Evolutionary conservation across 2,329 filamentous ascomycete species (phyloP).

Genomic region (Hysterium pulicare): DNA sequence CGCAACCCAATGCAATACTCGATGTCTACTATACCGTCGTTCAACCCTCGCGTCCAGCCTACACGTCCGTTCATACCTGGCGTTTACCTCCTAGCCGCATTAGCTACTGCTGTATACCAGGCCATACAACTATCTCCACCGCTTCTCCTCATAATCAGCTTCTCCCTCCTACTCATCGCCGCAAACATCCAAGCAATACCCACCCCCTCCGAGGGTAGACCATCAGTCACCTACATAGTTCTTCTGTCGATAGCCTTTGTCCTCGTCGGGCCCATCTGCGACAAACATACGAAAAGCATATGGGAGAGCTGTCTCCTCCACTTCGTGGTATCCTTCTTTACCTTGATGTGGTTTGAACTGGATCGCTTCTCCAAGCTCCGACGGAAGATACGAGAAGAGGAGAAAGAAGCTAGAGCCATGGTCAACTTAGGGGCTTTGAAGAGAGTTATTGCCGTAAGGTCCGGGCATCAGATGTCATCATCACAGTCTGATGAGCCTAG

Average conservation of each 20-base stretch:
- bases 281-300: conserved; percentile 1
- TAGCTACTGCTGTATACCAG: conserved; percentile 1
- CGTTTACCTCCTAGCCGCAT: conserved; percentile 1
- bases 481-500: too few relatives aligned
- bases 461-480: too few relatives aligned
- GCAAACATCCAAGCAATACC: conserved; percentile 1
- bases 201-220: background rate
- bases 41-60: background rate
- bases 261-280: background rate
- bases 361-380: background rate
- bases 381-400: conserved; percentile 1
- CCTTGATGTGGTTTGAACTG: conserved; percentile 1
- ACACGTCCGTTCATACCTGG: conserved; percentile 1
- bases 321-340: background rate
- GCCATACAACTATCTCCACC: background rate
- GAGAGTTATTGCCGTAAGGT: too few relatives aligned
- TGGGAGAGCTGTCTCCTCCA: background rate
- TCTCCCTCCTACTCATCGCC: background rate
- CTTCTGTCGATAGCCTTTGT: conserved; percentile 1
- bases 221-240: background rate
- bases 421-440: too few relatives aligned
- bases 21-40: conserved; percentile 1
- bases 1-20: background rate
- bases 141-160: conserved; percentile 2
- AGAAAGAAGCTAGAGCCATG: too few relatives aligned